Percentiles rank a stretch among this genome's conserved stretches.
These are phyloP conservation scores for Gossypium sturtianum DNA, from an alignment of 345 rosid species.

Conservation along the genomic window DNA sequence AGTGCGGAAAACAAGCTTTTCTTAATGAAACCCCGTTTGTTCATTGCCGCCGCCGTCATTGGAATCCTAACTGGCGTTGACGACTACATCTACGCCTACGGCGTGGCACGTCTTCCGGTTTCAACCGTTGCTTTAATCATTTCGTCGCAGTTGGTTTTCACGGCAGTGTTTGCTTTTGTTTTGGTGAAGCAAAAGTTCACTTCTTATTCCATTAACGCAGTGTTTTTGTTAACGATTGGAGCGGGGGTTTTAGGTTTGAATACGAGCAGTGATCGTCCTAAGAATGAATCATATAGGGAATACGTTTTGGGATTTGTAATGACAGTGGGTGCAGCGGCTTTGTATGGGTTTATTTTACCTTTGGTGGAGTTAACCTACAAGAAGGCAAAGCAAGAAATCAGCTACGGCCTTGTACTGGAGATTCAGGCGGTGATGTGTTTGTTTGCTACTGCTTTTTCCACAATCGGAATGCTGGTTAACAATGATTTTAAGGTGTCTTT, in stretches of 20 bases:
- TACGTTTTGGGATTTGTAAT: conserved; percentile 49
- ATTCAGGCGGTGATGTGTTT: conserved; percentile 53
- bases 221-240: conserved; percentile 53
- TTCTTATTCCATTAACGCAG: conserved; percentile 49
- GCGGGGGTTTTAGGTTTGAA: conserved; percentile 60
- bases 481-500: conserved; percentile 57
- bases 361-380: conserved; percentile 54
- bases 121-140: conserved; percentile 67
- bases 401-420: conserved; percentile 63
- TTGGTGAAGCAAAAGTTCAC: conserved; percentile 66
- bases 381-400: conserved; percentile 52
- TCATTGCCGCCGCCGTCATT: conserved; percentile 32
- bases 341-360: conserved; percentile 63
- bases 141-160: conserved; percentile 64
- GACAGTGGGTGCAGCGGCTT: conserved; percentile 51
- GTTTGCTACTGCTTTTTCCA: conserved; percentile 50
- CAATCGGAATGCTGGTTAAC: conserved; percentile 55
- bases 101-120: conserved; percentile 57
- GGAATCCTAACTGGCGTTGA: conserved; percentile 60
- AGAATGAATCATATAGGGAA: conserved; percentile 32
- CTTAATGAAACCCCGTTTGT: conserved; percentile 31
- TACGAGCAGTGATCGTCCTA: conserved; percentile 46
- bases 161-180: conserved; percentile 58
- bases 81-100: conserved; percentile 63
- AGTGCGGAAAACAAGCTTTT: conserved; percentile 21